A percentile compares a stretch with the other conserved stretches of the same genome.
phyloP scores from a whole-genome alignment of 2,329 filamentous ascomycete genomes.

The Thelonectria blattea region DNA sequence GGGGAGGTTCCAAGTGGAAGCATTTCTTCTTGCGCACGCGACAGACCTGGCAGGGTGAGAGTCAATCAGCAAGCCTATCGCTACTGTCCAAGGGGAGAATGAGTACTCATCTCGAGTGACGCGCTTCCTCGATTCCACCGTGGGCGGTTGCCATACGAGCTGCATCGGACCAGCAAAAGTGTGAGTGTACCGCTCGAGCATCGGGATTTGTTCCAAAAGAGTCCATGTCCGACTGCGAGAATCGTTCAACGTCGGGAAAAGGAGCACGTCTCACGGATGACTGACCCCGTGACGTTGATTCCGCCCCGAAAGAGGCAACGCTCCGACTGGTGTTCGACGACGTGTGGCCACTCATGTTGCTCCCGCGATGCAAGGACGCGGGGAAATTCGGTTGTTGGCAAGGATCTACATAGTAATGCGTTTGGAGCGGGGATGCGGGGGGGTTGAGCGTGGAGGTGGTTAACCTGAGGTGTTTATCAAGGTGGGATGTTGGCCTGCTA shows the following conservation, averaged over 20 bases:
- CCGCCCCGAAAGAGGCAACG: slow-evolving; percentile 8
- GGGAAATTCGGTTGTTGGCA: background rate
- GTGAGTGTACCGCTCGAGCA: background rate
- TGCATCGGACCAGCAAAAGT: slow-evolving; percentile 8
- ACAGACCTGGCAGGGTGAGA: slow-evolving; percentile 20
- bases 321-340: background rate
- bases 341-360: slow-evolving; percentile 8
- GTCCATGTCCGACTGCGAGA: no score
- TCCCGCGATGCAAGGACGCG: background rate
- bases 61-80: slow-evolving; percentile 3
- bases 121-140: slow-evolving; percentile 10
- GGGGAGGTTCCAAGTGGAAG: slow-evolving; percentile 20
- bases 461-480: no score
- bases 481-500: background rate
- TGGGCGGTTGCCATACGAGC: slow-evolving; percentile 20
- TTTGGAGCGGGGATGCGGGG: background rate
- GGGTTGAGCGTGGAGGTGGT: background rate
- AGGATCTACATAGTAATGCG: background rate
- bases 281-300: background rate
- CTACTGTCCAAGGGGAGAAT: background rate
- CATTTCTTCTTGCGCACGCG: slow-evolving; percentile 22
- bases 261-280: background rate
- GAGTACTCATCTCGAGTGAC: slow-evolving; percentile 21
- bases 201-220: no score
- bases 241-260: background rate